Conservation (phyloP, 1,284 basidiomycete species). For the Pascua sp. region DNA sequence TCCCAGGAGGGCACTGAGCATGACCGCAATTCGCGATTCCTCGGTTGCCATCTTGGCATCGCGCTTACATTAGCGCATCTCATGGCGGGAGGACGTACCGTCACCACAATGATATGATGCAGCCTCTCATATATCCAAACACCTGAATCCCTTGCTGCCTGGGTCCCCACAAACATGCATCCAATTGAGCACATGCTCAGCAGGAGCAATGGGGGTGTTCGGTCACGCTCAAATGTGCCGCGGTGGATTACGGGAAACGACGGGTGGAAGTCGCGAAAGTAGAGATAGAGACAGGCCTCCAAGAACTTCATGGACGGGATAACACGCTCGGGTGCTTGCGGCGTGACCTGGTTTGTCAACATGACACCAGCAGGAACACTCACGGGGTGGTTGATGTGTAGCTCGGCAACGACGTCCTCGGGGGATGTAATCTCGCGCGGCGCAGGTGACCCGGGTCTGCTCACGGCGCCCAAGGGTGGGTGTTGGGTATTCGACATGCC, state of each 20-base stretch:
- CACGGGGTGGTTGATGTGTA: background rate
- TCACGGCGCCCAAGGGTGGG: background rate
- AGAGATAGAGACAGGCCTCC: constrained; percentile 25
- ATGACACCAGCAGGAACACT: background rate
- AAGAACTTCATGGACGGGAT: constrained; percentile 18
- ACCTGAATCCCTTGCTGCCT: constrained; percentile 9
- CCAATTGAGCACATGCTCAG: constrained; percentile 21
- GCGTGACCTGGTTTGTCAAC: background rate
- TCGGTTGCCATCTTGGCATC: constrained; percentile 9
- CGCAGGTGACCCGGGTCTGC: constrained; percentile 7
- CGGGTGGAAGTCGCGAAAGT: constrained; percentile 43
- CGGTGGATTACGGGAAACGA: constrained; percentile 38
- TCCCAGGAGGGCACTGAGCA: constrained; percentile 8
- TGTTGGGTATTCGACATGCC: background rate
- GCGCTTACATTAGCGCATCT: background rate
- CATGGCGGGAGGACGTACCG: background rate
- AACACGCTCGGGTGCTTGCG: background rate
- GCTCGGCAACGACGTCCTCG: constrained; percentile 6
- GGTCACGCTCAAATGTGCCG: constrained; percentile 25
- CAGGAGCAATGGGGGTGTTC: constrained; percentile 36
- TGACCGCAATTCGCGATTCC: constrained; percentile 1
- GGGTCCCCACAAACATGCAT: constrained; percentile 17
- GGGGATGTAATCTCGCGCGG: constrained; percentile 1
- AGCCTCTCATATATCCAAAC: constrained; percentile 15
- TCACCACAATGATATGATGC: constrained; percentile 6